Conservation (phyloP, 345 rosid species). For the Streptanthus diversifolius region DNA sequence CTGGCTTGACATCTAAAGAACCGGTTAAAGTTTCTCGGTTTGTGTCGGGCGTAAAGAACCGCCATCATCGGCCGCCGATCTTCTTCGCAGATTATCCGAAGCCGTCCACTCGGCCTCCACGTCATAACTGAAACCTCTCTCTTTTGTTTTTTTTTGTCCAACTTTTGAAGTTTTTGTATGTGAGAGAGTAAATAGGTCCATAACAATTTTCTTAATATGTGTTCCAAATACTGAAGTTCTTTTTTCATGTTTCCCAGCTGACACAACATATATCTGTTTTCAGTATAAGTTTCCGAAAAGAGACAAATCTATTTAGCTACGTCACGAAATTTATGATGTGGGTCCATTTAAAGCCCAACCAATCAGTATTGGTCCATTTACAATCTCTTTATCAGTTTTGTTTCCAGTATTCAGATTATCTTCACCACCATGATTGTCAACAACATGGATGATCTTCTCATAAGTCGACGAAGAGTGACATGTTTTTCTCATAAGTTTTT, state of each 20-base stretch:
- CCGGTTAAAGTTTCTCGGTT: constrained; percentile 14
- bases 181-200: constrained; percentile 17
- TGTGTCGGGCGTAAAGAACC: neutral
- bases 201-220: constrained; percentile 15
- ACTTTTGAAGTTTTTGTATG: constrained; percentile 3
- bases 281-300: neutral
- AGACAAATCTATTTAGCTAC: neutral
- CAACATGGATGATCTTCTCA: neutral
- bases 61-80: constrained; percentile 3
- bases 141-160: constrained; percentile 1
- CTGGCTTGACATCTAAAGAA: constrained; percentile 12
- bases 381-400: neutral
- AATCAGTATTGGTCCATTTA: neutral
- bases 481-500: neutral
- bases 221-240: neutral
- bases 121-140: constrained; percentile 33
- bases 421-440: neutral
- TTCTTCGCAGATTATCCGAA: constrained; percentile 36
- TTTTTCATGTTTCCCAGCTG: constrained; percentile 1
- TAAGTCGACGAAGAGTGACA: constrained; percentile 10
- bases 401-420: neutral
- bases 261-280: constrained; percentile 7
- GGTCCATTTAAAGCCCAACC: neutral
- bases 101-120: constrained; percentile 39
- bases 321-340: neutral